phyloP scores from a whole-genome alignment of 2,329 filamentous ascomycete species.

The Nemania abortiva region DNA sequence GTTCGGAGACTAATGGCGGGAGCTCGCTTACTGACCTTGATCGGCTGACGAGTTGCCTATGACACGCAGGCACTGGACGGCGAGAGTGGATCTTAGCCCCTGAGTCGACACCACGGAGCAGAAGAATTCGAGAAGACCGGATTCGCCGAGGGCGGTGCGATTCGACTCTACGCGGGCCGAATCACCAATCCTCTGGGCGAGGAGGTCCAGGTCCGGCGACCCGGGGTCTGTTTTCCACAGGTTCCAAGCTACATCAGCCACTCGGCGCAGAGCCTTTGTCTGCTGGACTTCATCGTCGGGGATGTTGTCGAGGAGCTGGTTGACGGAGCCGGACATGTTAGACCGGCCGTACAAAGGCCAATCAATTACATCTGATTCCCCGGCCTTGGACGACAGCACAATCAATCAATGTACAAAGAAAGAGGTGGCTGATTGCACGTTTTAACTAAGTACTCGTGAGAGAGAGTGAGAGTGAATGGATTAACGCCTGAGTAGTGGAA shows the following conservation, averaged over 20 bases:
- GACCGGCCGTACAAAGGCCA: constrained; percentile 26
- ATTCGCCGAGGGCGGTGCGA: constrained; percentile 68
- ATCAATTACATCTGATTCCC: constrained; percentile 28
- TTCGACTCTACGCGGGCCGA: constrained; percentile 68
- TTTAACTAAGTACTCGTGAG: neutral
- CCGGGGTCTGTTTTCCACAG: constrained; percentile 55
- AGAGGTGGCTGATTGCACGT: neutral
- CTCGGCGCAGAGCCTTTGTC: constrained; percentile 50
- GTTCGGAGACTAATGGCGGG: neutral
- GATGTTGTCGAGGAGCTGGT: constrained; percentile 41
- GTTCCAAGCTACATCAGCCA: constrained; percentile 56
- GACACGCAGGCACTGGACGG: constrained; percentile 67
- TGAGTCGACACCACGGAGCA: constrained; percentile 59
- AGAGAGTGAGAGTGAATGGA: neutral
- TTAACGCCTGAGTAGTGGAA: neutral
- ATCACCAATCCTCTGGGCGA: constrained; percentile 66
- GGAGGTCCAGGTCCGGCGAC: constrained; percentile 57
- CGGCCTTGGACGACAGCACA: neutral
- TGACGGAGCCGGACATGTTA: constrained; percentile 44
- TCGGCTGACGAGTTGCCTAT: constrained; percentile 74
- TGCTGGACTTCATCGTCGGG: constrained; percentile 40
- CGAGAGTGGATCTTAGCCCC: constrained; percentile 58
- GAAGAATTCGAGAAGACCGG: constrained; percentile 69
- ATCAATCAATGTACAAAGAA: neutral
- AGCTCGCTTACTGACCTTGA: constrained; percentile 57